These are phyloP conservation scores for Solanum gracilifrons DNA, from an alignment of 257 asterid species.

Conservation along the genomic window DNA sequence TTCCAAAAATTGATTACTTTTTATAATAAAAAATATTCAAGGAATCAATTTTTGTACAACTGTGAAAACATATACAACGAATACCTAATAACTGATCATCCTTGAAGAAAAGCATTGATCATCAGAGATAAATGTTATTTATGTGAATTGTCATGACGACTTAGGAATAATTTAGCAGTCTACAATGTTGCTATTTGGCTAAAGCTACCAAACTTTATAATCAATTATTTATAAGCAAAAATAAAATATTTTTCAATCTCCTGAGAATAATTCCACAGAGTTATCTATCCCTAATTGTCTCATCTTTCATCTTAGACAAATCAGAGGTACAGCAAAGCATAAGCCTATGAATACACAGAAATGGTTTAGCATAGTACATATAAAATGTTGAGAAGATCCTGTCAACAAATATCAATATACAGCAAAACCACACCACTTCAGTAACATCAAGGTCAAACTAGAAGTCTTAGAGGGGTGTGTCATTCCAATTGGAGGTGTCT, in stretches of 20 bases:
- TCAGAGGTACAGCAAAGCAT: not conserved
- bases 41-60: not conserved
- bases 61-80: not conserved
- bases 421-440: not conserved
- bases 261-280: not conserved
- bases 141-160: not conserved
- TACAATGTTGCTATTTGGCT: not conserved
- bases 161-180: not conserved
- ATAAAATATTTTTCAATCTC: not conserved
- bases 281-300: not conserved
- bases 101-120: not conserved
- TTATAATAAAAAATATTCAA: not conserved
- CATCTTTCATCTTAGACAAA: not conserved
- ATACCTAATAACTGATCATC: not conserved
- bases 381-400: not conserved
- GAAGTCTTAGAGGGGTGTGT: not conserved
- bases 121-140: not conserved
- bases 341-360: not conserved
- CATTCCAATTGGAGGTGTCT: not conserved
- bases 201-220: not conserved
- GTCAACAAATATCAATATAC: not conserved
- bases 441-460: not conserved
- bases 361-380: not conserved
- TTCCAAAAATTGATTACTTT: not conserved
- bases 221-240: not conserved